Base-by-base conservation (phyloP, 208 protist genomes). In the Herpetomonas samuelpessoai region DNA sequence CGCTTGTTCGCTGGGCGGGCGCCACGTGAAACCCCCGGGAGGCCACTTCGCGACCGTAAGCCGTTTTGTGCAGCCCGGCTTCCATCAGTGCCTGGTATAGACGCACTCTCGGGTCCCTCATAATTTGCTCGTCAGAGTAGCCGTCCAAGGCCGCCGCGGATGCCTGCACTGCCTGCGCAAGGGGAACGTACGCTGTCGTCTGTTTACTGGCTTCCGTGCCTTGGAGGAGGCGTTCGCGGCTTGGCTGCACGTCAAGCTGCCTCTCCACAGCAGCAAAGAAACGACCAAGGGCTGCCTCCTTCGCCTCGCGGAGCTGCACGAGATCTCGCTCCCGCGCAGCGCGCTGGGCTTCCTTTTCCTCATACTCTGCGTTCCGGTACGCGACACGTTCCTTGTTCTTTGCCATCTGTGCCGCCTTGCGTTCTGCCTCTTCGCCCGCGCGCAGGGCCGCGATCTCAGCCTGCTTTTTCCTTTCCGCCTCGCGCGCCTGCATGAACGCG, bases 51-150 rank as follows among this genome's bases (percentile, higher is more conserved):
- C 88, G 75, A 0, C 79, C 88, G 45, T 95, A 95, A 10, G 69
- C 54, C 0, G 79, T 89, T 53, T 81, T 81, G 62, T 95, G 88
- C 31, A 95, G 63, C 7, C 85, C 85, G 10, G 79, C 88, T 19
- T 86, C 80, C 19, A 89, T 44, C 39, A 95, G 63, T 2, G 88
- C 88, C 10, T 88, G 68, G 58, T 87, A 89, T 28, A 95, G 71
- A 12, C 79, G 81, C 54, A 88, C 81, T n/a, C 88, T 79, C 12
- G 85, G 88, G 41, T 95, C 88, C 22, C 69, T 78, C 81, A 90
- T 88, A 21, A 95, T 67, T 56, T 91, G 67, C 16, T 92, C 81
- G 25, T 83, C 77, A 0, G 82, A 81, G 50, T 86, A 95, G 9
- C 88, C 88, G 55, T 77, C 16, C 21, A 57, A 10, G 16, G 21